phyloP scores from a whole-genome alignment of 345 rosid species.

The Rhodamnia rubescens region DNA sequence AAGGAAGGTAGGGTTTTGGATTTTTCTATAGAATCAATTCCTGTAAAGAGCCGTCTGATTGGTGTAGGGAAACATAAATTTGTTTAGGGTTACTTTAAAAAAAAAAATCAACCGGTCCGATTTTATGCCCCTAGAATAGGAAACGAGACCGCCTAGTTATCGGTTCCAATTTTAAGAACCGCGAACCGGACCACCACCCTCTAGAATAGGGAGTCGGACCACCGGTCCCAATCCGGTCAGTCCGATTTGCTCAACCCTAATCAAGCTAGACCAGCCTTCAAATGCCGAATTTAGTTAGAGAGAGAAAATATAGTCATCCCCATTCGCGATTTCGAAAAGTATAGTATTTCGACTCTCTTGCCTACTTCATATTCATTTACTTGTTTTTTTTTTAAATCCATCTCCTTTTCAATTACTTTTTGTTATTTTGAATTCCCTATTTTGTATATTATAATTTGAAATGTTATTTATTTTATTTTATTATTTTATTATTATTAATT shows the following conservation, averaged over 20 bases:
- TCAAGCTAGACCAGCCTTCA: neutral
- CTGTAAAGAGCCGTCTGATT: conserved; percentile 3
- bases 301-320: neutral
- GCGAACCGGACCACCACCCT: too few relatives aligned
- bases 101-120: neutral
- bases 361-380: neutral
- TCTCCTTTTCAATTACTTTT: too few relatives aligned
- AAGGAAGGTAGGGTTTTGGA: conserved; percentile 14
- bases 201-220: too few relatives aligned
- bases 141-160: too few relatives aligned
- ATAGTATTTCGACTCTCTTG: neutral
- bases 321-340: neutral
- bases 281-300: neutral
- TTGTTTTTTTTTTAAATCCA: neutral
- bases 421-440: too few relatives aligned
- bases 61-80: conserved; percentile 3
- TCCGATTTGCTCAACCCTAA: too few relatives aligned
- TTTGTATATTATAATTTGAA: too few relatives aligned
- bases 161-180: too few relatives aligned
- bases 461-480: too few relatives aligned
- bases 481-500: neutral
- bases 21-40: conserved; percentile 8
- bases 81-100: too few relatives aligned
- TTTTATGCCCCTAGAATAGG: too few relatives aligned
- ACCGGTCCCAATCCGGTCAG: too few relatives aligned